phyloP scores from a whole-genome alignment of 1,284 basidiomycete species.

The Moesziomyces sp. region DNA sequence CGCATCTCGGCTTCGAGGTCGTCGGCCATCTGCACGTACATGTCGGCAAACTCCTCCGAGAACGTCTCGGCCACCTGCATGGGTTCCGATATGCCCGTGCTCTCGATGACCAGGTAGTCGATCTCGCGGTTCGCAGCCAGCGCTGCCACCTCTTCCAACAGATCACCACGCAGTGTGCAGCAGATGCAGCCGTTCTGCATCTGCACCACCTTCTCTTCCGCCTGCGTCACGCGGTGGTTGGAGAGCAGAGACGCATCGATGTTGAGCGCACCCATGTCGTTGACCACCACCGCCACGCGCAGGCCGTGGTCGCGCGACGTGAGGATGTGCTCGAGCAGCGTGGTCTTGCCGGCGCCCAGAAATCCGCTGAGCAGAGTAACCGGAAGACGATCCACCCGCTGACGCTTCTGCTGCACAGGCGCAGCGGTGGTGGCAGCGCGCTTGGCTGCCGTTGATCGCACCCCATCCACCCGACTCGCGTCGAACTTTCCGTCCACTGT shows the following conservation, averaged over 20 bases:
- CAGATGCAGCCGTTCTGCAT: constrained; percentile 72
- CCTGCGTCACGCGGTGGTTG: constrained; percentile 69
- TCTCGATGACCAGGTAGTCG: constrained; percentile 70
- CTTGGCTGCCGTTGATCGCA: constrained; percentile 11
- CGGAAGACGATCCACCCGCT: constrained; percentile 63
- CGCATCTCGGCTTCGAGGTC: constrained; percentile 48
- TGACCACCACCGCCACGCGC: constrained; percentile 69
- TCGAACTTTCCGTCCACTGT: constrained; percentile 26
- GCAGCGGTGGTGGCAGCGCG: constrained; percentile 10
- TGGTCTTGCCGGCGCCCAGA: constrained; percentile 71
- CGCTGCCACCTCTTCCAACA: constrained; percentile 70
- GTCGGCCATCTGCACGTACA: constrained; percentile 64
- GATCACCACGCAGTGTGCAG: constrained; percentile 71
- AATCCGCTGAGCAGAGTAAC: constrained; percentile 71
- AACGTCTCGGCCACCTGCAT: constrained; percentile 70
- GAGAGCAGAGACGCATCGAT: constrained; percentile 70
- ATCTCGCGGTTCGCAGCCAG: constrained; percentile 68
- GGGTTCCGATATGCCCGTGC: constrained; percentile 70
- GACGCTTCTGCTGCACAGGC: constrained; percentile 14
- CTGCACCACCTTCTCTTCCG: constrained; percentile 70
- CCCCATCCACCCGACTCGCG: constrained; percentile 4
- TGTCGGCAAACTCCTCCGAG: constrained; percentile 65
- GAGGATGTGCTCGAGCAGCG: constrained; percentile 70
- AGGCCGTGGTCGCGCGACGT: constrained; percentile 69
- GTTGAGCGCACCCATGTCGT: constrained; percentile 70